Evolutionary conservation across 345 rosid species (phyloP).

Genomic region (Ceriops decandra): DNA sequence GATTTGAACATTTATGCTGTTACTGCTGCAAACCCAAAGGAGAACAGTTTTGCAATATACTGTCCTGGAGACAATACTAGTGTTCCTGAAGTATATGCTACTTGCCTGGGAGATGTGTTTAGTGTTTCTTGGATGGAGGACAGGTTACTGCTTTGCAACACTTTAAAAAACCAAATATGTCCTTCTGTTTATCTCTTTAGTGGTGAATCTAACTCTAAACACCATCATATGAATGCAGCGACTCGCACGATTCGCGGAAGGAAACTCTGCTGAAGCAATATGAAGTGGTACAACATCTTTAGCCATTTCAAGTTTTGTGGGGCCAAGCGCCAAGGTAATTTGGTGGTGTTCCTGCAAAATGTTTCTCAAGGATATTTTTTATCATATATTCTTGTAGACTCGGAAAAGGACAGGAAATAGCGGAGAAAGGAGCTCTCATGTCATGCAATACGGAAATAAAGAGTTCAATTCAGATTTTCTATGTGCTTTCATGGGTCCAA

Average conservation of each 20-base stretch:
- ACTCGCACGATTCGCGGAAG: constrained; percentile 41
- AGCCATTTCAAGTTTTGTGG: neutral
- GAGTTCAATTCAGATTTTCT: constrained; percentile 27
- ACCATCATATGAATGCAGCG: constrained; percentile 30
- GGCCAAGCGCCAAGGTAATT: neutral
- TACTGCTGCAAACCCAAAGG: constrained; percentile 56
- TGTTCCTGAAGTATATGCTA: constrained; percentile 23
- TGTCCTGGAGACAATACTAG: constrained; percentile 32
- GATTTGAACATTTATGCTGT: constrained; percentile 42
- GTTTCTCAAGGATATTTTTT: neutral
- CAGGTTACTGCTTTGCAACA: constrained; percentile 35
- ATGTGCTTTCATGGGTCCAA: constrained; percentile 40
- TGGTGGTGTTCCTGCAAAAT: too few species aligned
- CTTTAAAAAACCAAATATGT: neutral
- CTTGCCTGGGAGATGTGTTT: constrained; percentile 66
- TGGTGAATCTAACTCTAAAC: too few species aligned
- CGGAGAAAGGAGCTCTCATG: constrained; percentile 38
- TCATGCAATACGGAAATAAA: constrained; percentile 49
- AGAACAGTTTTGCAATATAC: constrained; percentile 51
- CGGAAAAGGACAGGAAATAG: constrained; percentile 43
- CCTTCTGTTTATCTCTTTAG: too few species aligned
- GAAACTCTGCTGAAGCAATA: constrained; percentile 59
- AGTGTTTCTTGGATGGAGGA: constrained; percentile 86
- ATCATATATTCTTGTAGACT: constrained; percentile 18
- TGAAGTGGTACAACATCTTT: constrained; percentile 21